A percentile compares a stretch with the other conserved stretches of the same genome.
Conservation (phyloP, 768 basidiomycete species). For the Hygrophoropsis aurantiaca region DNA sequence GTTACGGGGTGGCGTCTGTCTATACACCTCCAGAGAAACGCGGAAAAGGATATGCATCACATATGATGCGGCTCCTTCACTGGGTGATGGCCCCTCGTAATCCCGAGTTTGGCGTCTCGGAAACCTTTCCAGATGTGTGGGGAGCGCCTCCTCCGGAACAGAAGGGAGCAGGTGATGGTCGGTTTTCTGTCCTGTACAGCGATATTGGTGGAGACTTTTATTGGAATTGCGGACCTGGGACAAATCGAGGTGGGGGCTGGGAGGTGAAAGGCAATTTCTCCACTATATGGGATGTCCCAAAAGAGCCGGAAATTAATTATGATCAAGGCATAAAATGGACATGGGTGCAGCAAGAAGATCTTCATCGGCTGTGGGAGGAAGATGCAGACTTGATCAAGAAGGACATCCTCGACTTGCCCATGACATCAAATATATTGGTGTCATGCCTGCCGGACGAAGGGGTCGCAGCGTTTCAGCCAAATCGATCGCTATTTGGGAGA, state of each 20-base stretch:
- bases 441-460: slow-evolving; percentile 46
- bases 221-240: slow-evolving; percentile 33
- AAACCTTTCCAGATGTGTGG: slow-evolving; percentile 33
- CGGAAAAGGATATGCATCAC: slow-evolving; percentile 50
- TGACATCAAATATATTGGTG: slow-evolving; percentile 14
- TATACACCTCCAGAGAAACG: slow-evolving; percentile 48
- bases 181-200: slow-evolving; percentile 48
- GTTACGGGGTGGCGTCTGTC: slow-evolving; percentile 52
- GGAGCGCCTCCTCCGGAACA: slow-evolving; percentile 32
- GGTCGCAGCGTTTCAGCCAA: slow-evolving; percentile 46
- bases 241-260: slow-evolving; percentile 38
- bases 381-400: slow-evolving; percentile 37
- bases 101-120: slow-evolving; percentile 10
- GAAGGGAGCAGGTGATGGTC: slow-evolving; percentile 31
- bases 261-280: slow-evolving; percentile 27
- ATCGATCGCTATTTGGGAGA: slow-evolving; percentile 25
- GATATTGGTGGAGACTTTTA: slow-evolving; percentile 48
- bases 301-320: slow-evolving; percentile 2
- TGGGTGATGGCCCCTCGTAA: slow-evolving; percentile 41
- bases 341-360: slow-evolving; percentile 34
- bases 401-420: slow-evolving; percentile 15
- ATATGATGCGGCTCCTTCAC: slow-evolving; percentile 62
- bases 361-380: slow-evolving; percentile 34
- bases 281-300: slow-evolving; percentile 35
- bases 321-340: slow-evolving; percentile 2